phyloP scores from a whole-genome alignment of 73 alveolate species.

The Diophrys sp. region DNA sequence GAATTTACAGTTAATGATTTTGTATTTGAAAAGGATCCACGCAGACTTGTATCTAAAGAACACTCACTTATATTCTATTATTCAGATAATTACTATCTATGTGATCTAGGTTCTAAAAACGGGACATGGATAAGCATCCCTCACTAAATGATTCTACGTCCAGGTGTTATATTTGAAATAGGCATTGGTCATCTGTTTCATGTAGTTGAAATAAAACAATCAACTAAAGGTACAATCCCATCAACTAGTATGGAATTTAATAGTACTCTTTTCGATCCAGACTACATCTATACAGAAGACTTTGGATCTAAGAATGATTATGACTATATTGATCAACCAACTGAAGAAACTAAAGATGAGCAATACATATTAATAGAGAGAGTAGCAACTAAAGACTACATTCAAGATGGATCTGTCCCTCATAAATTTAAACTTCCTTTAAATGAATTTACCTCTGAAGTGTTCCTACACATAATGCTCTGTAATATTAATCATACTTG shows the following conservation, averaged over 20 bases:
- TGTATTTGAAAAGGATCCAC: background rate
- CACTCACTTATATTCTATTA: conserved; percentile 7
- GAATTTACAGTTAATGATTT: conserved; percentile 1
- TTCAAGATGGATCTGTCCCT: background rate
- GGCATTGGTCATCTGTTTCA: background rate
- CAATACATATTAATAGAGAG: background rate
- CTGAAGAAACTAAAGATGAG: background rate
- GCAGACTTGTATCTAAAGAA: background rate
- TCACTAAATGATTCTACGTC: background rate
- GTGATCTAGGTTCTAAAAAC: conserved; percentile 1
- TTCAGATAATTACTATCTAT: background rate
- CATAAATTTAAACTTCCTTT: background rate
- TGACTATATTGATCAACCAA: background rate
- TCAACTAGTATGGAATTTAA: background rate
- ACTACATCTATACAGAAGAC: background rate
- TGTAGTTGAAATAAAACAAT: background rate
- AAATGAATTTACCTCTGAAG: background rate
- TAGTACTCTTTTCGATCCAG: background rate
- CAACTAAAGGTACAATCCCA: background rate
- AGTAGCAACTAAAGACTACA: background rate
- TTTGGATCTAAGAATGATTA: background rate
- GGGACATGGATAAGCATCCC: background rate
- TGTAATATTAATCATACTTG: background rate
- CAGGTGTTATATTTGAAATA: background rate
- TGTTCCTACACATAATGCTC: no score